Evolutionary conservation across 2,329 filamentous ascomycete genomes (phyloP).

Genomic region (Colletotrichum phormii): DNA sequence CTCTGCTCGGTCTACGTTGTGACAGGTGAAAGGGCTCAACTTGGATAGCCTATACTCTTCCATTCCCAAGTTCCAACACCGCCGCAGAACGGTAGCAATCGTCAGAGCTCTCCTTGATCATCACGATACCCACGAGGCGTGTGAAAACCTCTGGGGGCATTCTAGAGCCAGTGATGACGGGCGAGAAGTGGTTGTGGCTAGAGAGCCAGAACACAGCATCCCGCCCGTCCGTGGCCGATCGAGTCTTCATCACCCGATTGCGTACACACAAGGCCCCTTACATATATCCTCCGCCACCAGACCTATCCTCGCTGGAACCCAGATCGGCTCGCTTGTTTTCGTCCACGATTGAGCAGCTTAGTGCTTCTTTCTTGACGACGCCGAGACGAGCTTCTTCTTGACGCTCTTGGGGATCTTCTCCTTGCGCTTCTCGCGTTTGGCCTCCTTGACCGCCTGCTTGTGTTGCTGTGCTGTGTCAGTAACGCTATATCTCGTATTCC

Average conservation of each 20-base stretch:
- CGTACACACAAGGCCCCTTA: conserved; percentile 13
- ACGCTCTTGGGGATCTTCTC: conserved; percentile 96
- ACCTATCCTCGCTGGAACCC: not conserved
- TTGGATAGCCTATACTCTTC: not conserved
- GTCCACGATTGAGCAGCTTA: conserved; percentile 43
- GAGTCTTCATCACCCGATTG: conserved; percentile 62
- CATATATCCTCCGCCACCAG: not conserved
- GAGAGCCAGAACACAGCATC: conserved; percentile 39
- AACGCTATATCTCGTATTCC: not conserved
- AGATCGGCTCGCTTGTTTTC: not conserved
- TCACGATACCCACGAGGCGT: conserved; percentile 46
- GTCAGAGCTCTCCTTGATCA: conserved; percentile 73
- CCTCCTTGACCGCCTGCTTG: conserved; percentile 93
- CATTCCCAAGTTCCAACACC: not conserved
- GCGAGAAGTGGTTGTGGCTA: conserved; percentile 53
- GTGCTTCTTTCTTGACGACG: conserved; percentile 72
- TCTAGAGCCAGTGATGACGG: conserved; percentile 52
- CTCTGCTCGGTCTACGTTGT: conserved; percentile 19
- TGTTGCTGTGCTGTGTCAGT: conserved; percentile 63
- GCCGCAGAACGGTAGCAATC: conserved; percentile 43
- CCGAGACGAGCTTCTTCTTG: conserved; percentile 87
- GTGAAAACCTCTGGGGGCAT: conserved; percentile 42
- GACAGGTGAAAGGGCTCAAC: not conserved
- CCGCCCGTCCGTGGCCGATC: conserved; percentile 31
- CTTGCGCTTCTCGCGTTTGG: conserved; percentile 91